These are phyloP conservation scores for Barbarea vulgaris DNA, from an alignment of 345 rosid genomes.

Conservation along the genomic window DNA sequence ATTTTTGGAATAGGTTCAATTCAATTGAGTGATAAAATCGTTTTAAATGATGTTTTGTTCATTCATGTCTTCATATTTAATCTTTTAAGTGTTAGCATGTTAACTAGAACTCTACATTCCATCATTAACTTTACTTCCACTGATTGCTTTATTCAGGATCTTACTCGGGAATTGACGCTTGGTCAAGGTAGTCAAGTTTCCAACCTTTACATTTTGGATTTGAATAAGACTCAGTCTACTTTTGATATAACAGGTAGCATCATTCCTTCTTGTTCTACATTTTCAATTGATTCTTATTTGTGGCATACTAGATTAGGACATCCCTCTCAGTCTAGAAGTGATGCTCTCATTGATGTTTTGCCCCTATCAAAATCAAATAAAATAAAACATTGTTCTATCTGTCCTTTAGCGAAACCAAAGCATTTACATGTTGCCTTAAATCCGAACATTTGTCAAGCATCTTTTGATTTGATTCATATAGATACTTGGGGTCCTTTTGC, in stretches of 20 bases:
- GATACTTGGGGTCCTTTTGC: neutral
- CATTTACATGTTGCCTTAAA: neutral
- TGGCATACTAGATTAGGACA: neutral
- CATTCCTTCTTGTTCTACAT: neutral
- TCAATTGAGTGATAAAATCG: neutral
- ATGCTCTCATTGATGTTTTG: neutral
- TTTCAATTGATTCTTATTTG: neutral
- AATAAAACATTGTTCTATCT: neutral
- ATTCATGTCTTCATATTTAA: neutral
- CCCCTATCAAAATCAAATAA: accelerated
- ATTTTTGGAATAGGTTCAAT: neutral
- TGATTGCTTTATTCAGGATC: too few species aligned
- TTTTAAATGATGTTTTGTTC: neutral
- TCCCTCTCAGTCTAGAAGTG: neutral
- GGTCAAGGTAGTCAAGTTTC: neutral
- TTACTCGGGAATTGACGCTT: too few species aligned
- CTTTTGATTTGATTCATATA: neutral
- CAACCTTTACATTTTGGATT: neutral
- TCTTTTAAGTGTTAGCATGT: neutral
- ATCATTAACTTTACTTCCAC: too few species aligned
- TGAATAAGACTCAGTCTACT: accelerated
- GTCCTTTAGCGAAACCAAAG: neutral
- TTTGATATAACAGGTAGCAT: neutral
- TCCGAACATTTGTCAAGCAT: neutral
- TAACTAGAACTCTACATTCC: accelerated